These are phyloP conservation scores for Phytophthora pseudosyringae DNA, from an alignment of 352 stramenopile genomes.

Conservation along the genomic window DNA sequence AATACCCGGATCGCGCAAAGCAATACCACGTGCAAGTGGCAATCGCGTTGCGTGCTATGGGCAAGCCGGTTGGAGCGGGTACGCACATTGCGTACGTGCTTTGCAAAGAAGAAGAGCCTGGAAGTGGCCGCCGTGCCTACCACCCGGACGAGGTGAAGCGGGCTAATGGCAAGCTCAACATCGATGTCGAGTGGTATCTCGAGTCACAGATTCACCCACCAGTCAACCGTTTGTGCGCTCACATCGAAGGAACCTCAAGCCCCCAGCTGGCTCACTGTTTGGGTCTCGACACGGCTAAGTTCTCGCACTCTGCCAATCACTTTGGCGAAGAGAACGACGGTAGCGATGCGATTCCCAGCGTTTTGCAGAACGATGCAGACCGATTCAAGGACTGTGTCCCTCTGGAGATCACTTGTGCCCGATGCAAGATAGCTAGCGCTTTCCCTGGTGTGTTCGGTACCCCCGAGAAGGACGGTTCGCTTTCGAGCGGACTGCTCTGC, in stretches of 20 bases:
- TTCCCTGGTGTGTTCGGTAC: conserved; percentile 82
- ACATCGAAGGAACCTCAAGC: conserved; percentile 97
- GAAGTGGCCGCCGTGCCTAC: conserved; percentile 76
- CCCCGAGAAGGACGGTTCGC: conserved; percentile 35
- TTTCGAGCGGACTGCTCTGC: conserved; percentile 68
- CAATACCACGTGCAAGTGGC: conserved; percentile 98
- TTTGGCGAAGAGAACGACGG: conserved; percentile 88
- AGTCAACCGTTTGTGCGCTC: conserved; percentile 97
- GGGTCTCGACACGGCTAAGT: conserved; percentile 96
- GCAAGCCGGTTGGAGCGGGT: conserved; percentile 97
- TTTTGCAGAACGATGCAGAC: conserved; percentile 88
- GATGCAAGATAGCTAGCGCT: conserved; percentile 64
- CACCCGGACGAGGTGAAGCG: conserved; percentile 88
- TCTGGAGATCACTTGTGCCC: conserved; percentile 77
- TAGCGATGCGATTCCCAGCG: conserved; percentile 87
- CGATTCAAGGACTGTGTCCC: conserved; percentile 89
- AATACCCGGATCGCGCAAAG: conserved; percentile 97
- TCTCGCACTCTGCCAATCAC: conserved; percentile 83
- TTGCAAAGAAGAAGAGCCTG: conserved; percentile 87
- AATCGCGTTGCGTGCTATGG: conserved; percentile 93
- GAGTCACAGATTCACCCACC: conserved; percentile 96
- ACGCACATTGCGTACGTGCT: conserved; percentile 99
- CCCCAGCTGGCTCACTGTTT: conserved; percentile 96
- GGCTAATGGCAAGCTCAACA: conserved; percentile 81
- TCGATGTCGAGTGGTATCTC: conserved; percentile 98